Conservation (phyloP, 495 filamentous ascomycete species). For the Talaromyces ruber region DNA sequence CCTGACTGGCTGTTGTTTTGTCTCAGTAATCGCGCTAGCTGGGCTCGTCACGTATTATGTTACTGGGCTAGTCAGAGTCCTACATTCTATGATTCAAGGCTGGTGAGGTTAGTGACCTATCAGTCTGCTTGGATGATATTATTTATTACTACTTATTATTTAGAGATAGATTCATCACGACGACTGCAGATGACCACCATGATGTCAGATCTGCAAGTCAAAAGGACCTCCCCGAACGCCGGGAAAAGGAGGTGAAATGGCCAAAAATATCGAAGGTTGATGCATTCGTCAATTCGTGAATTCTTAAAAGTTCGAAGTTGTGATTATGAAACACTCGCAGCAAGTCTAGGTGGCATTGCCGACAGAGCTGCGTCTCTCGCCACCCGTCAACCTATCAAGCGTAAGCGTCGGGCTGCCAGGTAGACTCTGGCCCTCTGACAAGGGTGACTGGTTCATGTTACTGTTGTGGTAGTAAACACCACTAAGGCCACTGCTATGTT, state of each 20-base stretch:
- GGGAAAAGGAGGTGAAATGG: neutral
- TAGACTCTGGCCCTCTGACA: constrained; percentile 1
- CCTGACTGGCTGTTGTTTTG: neutral
- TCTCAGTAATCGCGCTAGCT: neutral
- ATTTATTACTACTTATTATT: too few species aligned
- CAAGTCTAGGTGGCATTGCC: neutral
- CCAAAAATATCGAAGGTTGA: neutral
- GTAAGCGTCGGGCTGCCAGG: constrained; percentile 15
- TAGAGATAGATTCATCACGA: neutral
- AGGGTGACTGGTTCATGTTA: constrained; percentile 28
- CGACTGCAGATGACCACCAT: neutral
- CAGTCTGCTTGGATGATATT: too few species aligned
- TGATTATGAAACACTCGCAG: neutral
- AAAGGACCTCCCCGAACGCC: neutral
- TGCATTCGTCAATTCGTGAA: neutral
- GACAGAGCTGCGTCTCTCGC: neutral
- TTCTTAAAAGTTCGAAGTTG: neutral
- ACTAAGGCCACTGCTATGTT: neutral
- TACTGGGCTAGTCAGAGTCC: neutral
- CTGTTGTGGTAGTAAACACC: constrained; percentile 11
- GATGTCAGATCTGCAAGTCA: neutral
- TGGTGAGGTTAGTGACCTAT: too few species aligned
- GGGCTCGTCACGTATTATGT: neutral
- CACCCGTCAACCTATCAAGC: neutral
- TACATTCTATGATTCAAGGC: too few species aligned